Percentiles rank a stretch among this genome's conserved stretches.
These are phyloP conservation scores for Nicotiana tomentosiformis DNA, from an alignment of 257 asterid genomes.

Conservation along the genomic window DNA sequence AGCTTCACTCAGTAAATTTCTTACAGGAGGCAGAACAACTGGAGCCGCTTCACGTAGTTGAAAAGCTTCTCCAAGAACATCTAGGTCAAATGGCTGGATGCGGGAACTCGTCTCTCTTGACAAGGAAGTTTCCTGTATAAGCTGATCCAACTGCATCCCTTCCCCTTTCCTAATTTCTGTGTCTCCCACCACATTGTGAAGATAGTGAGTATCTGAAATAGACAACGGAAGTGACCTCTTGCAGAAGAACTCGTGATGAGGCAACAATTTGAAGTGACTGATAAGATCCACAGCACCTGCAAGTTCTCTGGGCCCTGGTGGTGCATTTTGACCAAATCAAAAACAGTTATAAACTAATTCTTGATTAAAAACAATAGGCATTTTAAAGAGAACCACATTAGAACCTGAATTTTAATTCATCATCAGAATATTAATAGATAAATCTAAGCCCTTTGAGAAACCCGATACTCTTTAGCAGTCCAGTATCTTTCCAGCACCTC, in stretches of 20 bases:
- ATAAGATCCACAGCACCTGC: constrained; percentile 92
- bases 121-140: constrained; percentile 52
- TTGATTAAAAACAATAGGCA: neutral
- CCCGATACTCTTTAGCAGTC: neutral
- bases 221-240: constrained; percentile 84
- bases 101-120: constrained; percentile 58
- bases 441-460: neutral
- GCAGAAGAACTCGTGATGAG: constrained; percentile 93
- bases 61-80: constrained; percentile 72
- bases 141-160: constrained; percentile 92
- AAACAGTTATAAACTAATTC: neutral
- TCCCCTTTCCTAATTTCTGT: constrained; percentile 93
- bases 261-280: constrained; percentile 69
- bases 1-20: constrained; percentile 8
- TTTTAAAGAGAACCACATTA: constrained; percentile 10
- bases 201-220: constrained; percentile 82
- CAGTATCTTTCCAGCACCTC: neutral
- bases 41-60: constrained; percentile 77
- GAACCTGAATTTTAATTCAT: neutral
- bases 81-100: constrained; percentile 76
- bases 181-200: constrained; percentile 91
- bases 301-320: constrained; percentile 85
- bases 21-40: constrained; percentile 69
- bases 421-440: neutral
- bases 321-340: constrained; percentile 21